Evolutionary conservation across 768 basidiomycete species (phyloP), one percentile per base, ranked within the genome.

Genomic region (Suillus ampliporus): DNA sequence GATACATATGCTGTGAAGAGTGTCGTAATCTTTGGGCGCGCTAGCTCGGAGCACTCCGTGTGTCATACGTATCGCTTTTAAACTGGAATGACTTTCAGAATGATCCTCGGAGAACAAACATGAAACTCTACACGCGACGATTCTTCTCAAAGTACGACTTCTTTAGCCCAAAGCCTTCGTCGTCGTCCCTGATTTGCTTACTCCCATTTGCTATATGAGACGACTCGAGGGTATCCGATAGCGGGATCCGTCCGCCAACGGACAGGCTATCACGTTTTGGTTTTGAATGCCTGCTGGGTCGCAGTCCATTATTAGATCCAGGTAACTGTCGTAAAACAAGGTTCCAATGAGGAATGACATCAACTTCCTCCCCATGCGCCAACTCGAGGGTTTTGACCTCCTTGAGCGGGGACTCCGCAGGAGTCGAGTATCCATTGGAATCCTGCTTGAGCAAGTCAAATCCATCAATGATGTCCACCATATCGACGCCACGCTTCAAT

Each of bases 401-500:
- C 23, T 14, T 47, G 13, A 23, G 46, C 13, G 38, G 38, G 23
- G 23, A 26, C 46, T 15, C 46, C 21, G 23, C 23, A 23, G 19
- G 43, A 44, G 11, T 54, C 37, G 8, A 3, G 11, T 26, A 21
- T 17, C 15, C 23, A 38, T 28, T 19, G 10, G 10, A 26, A 26
- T 56, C 35, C 13, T 46, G 48, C 40, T 59, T 44, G 37, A 61
- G 31, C 41, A 44, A 34, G 34, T 59, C 56, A 35, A 59, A 59
- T n/a, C 56, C 41, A 11, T 31, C 31, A 37, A 61, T 58, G 31
- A 61, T 58, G 88, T 95, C 61, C 87, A 95, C 5, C 94, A 97
- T 79, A 84, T 93, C 46, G 92, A 95, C 74, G 94, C 96, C 76
- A 96, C 95, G 72, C 94, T 94, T 6, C 92, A 94, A 75, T 95